Conservation (phyloP, 805 yeast species). For the Diddensiella transvaalensis region DNA sequence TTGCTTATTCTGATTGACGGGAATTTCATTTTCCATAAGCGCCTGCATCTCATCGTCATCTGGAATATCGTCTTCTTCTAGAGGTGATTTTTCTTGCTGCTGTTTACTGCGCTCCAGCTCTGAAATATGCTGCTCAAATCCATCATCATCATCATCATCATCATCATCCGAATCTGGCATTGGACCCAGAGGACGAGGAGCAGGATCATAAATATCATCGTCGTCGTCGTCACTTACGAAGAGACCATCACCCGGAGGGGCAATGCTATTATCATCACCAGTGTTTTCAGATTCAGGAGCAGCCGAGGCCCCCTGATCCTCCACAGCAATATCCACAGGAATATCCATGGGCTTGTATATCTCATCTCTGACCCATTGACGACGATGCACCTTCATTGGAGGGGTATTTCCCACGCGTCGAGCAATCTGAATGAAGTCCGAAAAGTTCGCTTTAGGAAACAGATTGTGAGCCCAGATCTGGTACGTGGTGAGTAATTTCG, state of each 20-base stretch:
- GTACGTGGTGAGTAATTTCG: slow-evolving; percentile 50
- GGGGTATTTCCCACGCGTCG: slow-evolving; percentile 29
- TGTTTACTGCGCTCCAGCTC: too few relatives aligned
- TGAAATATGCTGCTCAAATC: too few relatives aligned
- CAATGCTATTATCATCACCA: too few relatives aligned
- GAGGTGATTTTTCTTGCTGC: background rate
- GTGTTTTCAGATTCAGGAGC: background rate
- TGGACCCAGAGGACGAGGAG: background rate
- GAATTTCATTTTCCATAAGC: background rate
- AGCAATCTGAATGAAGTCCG: slow-evolving; percentile 59
- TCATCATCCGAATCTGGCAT: background rate
- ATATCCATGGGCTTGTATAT: slow-evolving; percentile 37
- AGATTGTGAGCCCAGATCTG: slow-evolving; percentile 74
- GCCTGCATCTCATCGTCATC: slow-evolving; percentile 2
- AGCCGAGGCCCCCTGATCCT: background rate
- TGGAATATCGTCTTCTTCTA: background rate
- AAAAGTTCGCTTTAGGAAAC: slow-evolving; percentile 76
- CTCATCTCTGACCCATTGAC: slow-evolving; percentile 22
- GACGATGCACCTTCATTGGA: slow-evolving; percentile 12
- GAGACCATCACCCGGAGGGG: slow-evolving; percentile 1
- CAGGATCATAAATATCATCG: background rate
- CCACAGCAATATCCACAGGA: background rate
- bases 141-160: too few relatives aligned
- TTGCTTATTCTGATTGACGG: background rate
- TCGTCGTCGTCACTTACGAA: slow-evolving; percentile 9